Evolutionary conservation across 78 protist genomes (phyloP), one percentile per base, ranked within the genome.

Genomic region (Dictyostelium discoideum): DNA sequence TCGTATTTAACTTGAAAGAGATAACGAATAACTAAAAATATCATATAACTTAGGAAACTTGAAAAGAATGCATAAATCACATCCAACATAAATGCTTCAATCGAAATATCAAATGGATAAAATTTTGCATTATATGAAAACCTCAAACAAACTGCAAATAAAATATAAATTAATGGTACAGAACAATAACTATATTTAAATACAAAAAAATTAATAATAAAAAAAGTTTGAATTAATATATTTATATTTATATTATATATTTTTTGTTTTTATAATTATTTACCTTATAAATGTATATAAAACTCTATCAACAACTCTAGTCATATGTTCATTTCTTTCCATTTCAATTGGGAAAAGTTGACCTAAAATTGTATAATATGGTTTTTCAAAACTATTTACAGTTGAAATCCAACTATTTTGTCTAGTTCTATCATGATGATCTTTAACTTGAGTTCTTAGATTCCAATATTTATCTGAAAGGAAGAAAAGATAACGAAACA

Each of bases 281-380:
- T 87, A 87, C 93, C 80, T 32, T 22, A 88, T 42, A 32, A 63
- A 29, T 20, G 95, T 90, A 39, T 67, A 90, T 40, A 90, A 90
- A 13, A 90, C 60, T 72, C 95, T 63, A 82, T 90, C 95, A 18
- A 90, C 84, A 32, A 90, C 88, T 54, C 95, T 63, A 18, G 95
- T 90, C 65, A 67, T 80, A 54, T 90, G 95, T 73, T 90, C 95
- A 72, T 90, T 86, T 83, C 95, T 63, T 48, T 90, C 95, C 69
- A 90, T 82, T 16, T 80, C 37, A 22, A 82, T 72, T 65, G 95
- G 95, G 65, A 90, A 90, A 0, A 90, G n/a, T 37, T 65, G 77
- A 26, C 85, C 82, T 5, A 90, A 5, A 14, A 44, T 2, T 11
- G 42, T 16, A 18, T 67, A 90, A 37, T 26, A 16, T 7, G 42